Evolutionary conservation across 805 yeast species (phyloP), one percentile per base, ranked within the genome.

Genomic region (Kuraishia floccosa): DNA sequence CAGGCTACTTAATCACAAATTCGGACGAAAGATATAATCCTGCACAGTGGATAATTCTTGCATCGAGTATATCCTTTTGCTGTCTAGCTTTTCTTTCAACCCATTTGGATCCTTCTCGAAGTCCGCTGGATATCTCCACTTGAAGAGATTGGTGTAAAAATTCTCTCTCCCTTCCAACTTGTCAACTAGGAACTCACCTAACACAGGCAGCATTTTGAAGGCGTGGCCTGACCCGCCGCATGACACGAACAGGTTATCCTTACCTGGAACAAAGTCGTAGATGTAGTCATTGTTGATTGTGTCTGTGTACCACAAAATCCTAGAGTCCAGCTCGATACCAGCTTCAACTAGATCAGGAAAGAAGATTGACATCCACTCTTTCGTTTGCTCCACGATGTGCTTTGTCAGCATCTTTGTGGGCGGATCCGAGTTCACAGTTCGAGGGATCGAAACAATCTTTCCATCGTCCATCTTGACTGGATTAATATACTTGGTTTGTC

Each of bases 221-320:
- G 51, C 58, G 41, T 54, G 60, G 3, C 56, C 58, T 2, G 58
- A 53, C 11, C 56, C 60, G 27, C 60, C 58, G 40, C 46, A 38
- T 2, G 55, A 52, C 17, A 53, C 56, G 39, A 52, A 41, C 7
- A 52, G 32, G 4, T 44, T 44, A 13, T 47, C 41, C 25, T 44
- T 45, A 4, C 36, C 37, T n/a, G 60, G 57, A 18, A 51, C 56
- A 41, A 36, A 52, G 36, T 52, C 57, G 34, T 40, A 41, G 10
- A 52, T 47, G 30, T 40, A 52, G 29, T 52, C 52, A 30, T 48
- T 47, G 35, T 52, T 48, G 24, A 52, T 50, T 6, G 57, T 47
- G 34, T 52, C 57, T 3, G 55, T 47, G 29, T 50, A 49, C 58
- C 58, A 53, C 12, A 50, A 28, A n/a, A 47, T 28, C 28, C 39